A percentile compares a stretch with the other conserved stretches of the same genome.
Conservation (phyloP, 2,329 filamentous ascomycete species). For the Sporothrix dimorphospora region DNA sequence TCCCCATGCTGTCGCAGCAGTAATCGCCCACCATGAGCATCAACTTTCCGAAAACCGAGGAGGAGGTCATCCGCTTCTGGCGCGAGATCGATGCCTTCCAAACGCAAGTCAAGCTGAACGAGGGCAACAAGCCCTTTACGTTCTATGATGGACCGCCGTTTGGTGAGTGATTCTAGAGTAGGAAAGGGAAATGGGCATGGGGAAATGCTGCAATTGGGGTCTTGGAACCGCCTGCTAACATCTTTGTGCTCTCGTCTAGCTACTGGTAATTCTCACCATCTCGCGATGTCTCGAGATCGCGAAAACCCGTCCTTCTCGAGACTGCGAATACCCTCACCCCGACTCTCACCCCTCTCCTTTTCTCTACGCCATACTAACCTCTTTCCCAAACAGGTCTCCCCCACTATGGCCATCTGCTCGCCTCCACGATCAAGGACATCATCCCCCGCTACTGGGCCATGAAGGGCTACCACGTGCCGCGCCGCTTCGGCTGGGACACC, state of each 20-base stretch:
- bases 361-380: conserved; percentile 20
- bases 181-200: no score
- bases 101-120: conserved; percentile 73
- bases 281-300: not conserved
- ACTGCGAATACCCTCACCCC: not conserved
- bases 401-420: conserved; percentile 74
- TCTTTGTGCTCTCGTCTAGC: not conserved
- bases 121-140: conserved; percentile 81
- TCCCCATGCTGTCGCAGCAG: conserved; percentile 1
- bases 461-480: conserved; percentile 80
- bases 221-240: conserved; percentile 11
- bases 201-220: not conserved
- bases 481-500: conserved; percentile 92
- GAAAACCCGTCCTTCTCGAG: not conserved
- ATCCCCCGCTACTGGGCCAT: conserved; percentile 90
- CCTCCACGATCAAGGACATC: conserved; percentile 96
- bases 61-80: conserved; percentile 82
- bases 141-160: conserved; percentile 92
- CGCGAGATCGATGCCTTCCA: conserved; percentile 90
- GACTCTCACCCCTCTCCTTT: not conserved
- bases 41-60: conserved; percentile 90
- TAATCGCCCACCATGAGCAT: conserved; percentile 64
- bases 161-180: conserved; percentile 50
- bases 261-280: conserved; percentile 10
- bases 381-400: conserved; percentile 37